phyloP scores from a whole-genome alignment of 2,329 filamentous ascomycete genomes.

The Hypoxylon sp. region DNA sequence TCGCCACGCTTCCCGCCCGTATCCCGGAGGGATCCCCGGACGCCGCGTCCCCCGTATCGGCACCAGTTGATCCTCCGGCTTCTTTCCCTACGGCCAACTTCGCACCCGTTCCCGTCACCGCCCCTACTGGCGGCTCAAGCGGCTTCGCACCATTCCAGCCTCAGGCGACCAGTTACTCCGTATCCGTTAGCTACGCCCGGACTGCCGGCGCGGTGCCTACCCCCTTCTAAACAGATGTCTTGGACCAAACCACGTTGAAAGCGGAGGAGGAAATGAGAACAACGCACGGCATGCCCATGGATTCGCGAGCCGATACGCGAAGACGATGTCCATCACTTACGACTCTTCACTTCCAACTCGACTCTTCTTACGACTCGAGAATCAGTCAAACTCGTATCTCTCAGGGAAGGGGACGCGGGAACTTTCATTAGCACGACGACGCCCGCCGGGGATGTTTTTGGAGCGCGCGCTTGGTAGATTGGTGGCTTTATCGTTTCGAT shows the following conservation, averaged over 20 bases:
- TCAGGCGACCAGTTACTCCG: conserved; percentile 2
- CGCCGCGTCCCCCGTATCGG: neutral
- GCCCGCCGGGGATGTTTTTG: conserved; percentile 7
- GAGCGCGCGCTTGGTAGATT: conserved; percentile 4
- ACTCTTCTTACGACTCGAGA: conserved; percentile 15
- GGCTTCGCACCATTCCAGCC: conserved; percentile 16
- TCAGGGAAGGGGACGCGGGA: conserved; percentile 17
- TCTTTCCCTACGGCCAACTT: neutral
- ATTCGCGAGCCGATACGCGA: conserved; percentile 16
- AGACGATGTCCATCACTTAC: conserved; percentile 9
- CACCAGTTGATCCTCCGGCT: neutral
- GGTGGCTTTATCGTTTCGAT: conserved; percentile 15
- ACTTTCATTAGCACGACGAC: neutral
- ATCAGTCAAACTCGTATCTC: conserved; percentile 1
- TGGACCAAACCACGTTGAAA: neutral
- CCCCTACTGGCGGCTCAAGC: conserved; percentile 18
- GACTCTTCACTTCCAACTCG: conserved; percentile 16
- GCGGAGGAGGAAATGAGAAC: conserved; percentile 1
- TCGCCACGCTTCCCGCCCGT: conserved; percentile 1
- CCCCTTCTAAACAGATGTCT: neutral
- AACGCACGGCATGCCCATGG: neutral
- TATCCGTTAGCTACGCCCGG: neutral
- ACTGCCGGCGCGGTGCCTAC: neutral
- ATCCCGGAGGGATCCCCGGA: neutral
- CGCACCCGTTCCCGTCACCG: conserved; percentile 4